Percentiles rank a stretch among this genome's conserved stretches.
These are phyloP conservation scores for Aphanomyces cochlioides DNA, from an alignment of 352 stramenopile species.

Conservation along the genomic window DNA sequence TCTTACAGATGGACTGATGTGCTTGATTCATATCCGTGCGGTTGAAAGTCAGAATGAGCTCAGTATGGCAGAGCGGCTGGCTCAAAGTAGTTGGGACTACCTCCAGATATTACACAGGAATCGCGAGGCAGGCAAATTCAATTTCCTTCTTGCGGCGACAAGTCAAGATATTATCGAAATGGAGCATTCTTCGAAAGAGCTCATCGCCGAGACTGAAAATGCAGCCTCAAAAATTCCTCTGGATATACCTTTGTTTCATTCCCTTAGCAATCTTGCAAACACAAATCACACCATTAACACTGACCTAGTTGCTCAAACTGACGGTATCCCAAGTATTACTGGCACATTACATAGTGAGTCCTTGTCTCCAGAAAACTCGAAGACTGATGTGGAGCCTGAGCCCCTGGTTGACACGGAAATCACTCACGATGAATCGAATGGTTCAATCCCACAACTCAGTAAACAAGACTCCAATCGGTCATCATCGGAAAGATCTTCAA, in stretches of 20 bases:
- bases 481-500: no score
- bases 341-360: no score
- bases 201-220: background rate
- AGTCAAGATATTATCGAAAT: background rate
- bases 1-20: background rate
- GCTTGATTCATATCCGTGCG: background rate
- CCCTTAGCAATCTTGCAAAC: background rate
- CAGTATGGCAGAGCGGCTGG: background rate
- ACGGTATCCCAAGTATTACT: no score
- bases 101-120: background rate
- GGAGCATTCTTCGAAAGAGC: background rate
- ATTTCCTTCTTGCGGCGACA: background rate
- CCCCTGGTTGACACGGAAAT: no score
- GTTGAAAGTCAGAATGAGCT: background rate
- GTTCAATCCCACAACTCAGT: no score
- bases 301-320: no score
- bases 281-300: no score
- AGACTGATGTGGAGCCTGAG: no score
- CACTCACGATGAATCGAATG: no score
- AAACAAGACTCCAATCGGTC: no score
- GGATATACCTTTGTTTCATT: background rate
- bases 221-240: background rate
- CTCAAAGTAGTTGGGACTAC: background rate
- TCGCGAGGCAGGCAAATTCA: background rate
- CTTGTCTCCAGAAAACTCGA: no score